Conservation (phyloP, 345 rosid species). For the Kandelia obovata region DNA sequence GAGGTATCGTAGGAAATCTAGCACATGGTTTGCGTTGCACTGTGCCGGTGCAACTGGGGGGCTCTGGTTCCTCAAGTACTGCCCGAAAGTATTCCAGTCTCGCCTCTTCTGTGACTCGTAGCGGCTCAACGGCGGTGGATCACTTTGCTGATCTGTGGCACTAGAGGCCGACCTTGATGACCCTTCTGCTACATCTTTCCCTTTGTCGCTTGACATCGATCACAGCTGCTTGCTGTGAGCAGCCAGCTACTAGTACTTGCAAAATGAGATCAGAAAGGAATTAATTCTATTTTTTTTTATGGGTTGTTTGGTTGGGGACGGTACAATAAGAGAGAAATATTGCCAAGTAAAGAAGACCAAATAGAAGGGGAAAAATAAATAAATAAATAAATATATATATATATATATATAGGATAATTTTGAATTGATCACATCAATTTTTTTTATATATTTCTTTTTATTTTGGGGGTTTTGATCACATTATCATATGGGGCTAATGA, state of each 20-base stretch:
- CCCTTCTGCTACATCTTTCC: slow-evolving; percentile 65
- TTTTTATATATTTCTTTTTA: too few species aligned
- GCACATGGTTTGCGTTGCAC: slow-evolving; percentile 63
- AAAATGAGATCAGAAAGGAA: background rate
- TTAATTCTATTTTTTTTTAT: background rate
- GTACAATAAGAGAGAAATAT: slow-evolving; percentile 3
- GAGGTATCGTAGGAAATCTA: slow-evolving; percentile 73
- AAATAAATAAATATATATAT: slow-evolving; percentile 9
- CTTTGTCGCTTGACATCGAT: slow-evolving; percentile 39
- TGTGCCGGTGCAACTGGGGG: slow-evolving; percentile 71
- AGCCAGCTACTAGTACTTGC: background rate
- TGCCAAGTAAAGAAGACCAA: slow-evolving; percentile 14
- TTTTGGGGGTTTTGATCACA: too few species aligned
- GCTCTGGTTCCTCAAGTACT: slow-evolving; percentile 75
- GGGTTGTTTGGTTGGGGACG: background rate
- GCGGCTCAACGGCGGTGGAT: slow-evolving; percentile 57
- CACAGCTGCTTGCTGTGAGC: background rate
- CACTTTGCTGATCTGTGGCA: slow-evolving; percentile 5
- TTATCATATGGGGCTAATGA: slow-evolving; percentile 33
- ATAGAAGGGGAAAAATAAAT: slow-evolving; percentile 13
- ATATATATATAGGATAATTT: background rate
- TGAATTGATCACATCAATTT: background rate
- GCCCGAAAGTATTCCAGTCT: slow-evolving; percentile 94
- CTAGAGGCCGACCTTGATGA: slow-evolving; percentile 21
- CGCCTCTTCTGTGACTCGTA: slow-evolving; percentile 81